Base-by-base conservation (phyloP, 2,329 filamentous ascomycete genomes). In the Orbilia javanica region DNA sequence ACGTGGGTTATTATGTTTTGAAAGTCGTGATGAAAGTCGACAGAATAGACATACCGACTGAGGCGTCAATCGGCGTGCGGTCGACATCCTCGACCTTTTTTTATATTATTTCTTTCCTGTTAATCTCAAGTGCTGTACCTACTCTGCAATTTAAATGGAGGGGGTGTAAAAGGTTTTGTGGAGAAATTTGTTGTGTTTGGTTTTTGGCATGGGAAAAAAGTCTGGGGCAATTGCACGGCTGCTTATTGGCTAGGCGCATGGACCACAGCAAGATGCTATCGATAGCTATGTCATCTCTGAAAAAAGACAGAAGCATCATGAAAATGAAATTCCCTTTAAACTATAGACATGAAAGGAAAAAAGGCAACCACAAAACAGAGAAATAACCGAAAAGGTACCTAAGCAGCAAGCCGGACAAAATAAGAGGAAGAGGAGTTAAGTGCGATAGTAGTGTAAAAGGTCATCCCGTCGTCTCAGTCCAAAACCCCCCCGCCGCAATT, bases 41-140 rank as follows among this genome's bases (percentile, higher is more conserved):
- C 73, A 77, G 62, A 77, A 77, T n/a, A 77, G 36, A 48, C 73
- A 77, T 65, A 77, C 60, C 48, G 64, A 70, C 31, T 66, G 66
- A 13, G 66, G 73, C 3, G 66, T 71, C 15, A 77, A 46, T 13
- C 73, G 66, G 27, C 73, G 57, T 36, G 73, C 73, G 0, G 73
- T 77, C 73, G 66, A 71, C 73, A 77, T 77, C 27, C 29, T 22
- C 8, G 8, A 22, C 34, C 7, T 39, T 39, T 39, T 39, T 39
- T 3, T 15, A 8, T 39, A 3, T 39, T 11, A 8, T 36, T 10
- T 10, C n/a, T 22, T 29, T 11, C 6, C 25, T 44, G 29, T 20
- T 2, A 53, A 66, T 53, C 10, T n/a, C 15, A 53, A 27, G 31
- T 22, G 3, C 27, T 15, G 13, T 27, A n/a, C 18, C 10, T 2